Conservation (phyloP, 176 grass and related monocot genomes). For the Aegilops speltoides region DNA sequence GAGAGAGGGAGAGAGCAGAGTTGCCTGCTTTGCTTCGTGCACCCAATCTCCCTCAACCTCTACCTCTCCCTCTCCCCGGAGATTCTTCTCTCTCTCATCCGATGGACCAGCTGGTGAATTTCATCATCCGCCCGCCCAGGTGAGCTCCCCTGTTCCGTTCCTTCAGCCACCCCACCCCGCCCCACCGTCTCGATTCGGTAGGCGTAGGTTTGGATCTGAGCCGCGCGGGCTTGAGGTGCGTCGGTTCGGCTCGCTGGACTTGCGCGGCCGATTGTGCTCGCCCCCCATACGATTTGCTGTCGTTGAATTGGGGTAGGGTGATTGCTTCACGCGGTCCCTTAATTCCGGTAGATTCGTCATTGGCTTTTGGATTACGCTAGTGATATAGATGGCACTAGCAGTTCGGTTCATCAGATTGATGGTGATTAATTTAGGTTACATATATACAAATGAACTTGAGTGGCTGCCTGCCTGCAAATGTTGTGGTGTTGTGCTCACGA, state of each 20-base stretch:
- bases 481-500: not conserved
- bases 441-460: not conserved
- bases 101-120: constrained; percentile 99
- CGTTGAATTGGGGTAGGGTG: not conserved
- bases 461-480: not conserved
- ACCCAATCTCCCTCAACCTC: constrained; percentile 19
- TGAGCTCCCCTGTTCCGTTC: constrained; percentile 28
- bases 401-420: not conserved
- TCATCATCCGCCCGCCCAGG: constrained; percentile 99
- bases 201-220: constrained; percentile 39
- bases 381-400: not conserved
- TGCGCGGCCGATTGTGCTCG: not conserved
- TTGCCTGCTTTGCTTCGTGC: constrained; percentile 7
- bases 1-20: not conserved
- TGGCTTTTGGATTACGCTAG: not conserved
- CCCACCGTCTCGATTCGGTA: constrained; percentile 1
- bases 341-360: constrained; percentile 9
- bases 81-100: not conserved
- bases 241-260: not conserved
- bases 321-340: not conserved
- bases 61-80: not conserved
- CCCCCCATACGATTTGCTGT: not conserved
- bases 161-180: not conserved
- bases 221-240: not conserved
- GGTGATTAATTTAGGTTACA: not conserved